phyloP scores from a whole-genome alignment of 2,329 filamentous ascomycete species.

The Cladophialophora yegresii region DNA sequence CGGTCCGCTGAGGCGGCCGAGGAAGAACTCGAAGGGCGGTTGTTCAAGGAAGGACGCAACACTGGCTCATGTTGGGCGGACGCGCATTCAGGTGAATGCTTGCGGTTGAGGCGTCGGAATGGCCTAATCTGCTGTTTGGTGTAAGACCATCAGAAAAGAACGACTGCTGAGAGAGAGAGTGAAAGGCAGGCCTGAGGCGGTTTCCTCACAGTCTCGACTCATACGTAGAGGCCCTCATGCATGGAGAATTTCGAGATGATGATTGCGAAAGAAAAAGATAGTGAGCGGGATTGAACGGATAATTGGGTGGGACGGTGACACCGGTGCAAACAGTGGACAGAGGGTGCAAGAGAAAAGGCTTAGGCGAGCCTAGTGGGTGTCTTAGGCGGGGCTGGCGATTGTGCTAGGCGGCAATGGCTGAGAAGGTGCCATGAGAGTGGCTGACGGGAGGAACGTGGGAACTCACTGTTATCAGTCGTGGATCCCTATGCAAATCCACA shows the following conservation, averaged over 20 bases:
- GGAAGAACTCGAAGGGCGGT: conserved; percentile 21
- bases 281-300: conserved; percentile 6
- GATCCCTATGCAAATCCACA: conserved; percentile 20
- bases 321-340: conserved; percentile 5
- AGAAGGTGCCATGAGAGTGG: conserved; percentile 13
- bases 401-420: not conserved
- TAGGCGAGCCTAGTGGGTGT: too few species aligned
- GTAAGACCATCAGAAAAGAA: conserved; percentile 24
- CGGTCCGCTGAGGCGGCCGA: conserved; percentile 26
- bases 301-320: conserved; percentile 12
- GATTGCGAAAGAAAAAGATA: conserved; percentile 22
- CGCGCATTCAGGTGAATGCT: conserved; percentile 32
- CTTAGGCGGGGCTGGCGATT: too few species aligned
- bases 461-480: conserved; percentile 32
- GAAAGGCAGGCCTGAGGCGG: conserved; percentile 6
- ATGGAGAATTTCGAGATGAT: conserved; percentile 17
- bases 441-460: not conserved
- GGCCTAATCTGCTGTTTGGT: conserved; percentile 19
- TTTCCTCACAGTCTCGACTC: conserved; percentile 9
- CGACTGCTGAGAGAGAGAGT: conserved; percentile 4
- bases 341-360: not conserved
- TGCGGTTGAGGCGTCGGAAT: conserved; percentile 28
- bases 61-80: conserved; percentile 31
- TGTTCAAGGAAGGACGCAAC: conserved; percentile 25
- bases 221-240: conserved; percentile 8